Percentiles rank a stretch among this genome's conserved stretches.
phyloP scores from a whole-genome alignment of 1,139 yeast genomes.

The Taphrina deformans region DNA sequence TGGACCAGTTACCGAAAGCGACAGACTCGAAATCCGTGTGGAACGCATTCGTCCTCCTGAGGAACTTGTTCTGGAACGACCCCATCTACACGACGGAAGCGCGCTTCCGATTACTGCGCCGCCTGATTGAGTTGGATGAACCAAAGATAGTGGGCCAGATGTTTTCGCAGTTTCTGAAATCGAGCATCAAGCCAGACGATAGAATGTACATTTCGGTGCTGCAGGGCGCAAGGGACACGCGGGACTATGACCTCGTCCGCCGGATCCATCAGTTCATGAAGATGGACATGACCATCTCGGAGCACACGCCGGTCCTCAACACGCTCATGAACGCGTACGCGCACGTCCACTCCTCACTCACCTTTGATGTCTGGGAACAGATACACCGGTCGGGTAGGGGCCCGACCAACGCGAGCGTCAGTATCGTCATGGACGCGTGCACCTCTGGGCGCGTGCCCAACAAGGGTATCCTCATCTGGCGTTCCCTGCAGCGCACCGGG shows the following conservation, averaged over 20 bases:
- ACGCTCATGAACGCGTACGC: constrained; percentile 31
- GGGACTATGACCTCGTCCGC: constrained; percentile 10
- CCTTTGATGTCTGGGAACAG: constrained; percentile 29
- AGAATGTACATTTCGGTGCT: constrained; percentile 25
- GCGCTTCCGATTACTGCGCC: background rate
- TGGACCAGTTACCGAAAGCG: constrained; percentile 7
- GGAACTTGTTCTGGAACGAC: constrained; percentile 29
- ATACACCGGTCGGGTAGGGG: constrained; percentile 12
- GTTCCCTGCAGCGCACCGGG: constrained; percentile 5
- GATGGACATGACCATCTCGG: constrained; percentile 30
- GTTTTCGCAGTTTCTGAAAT: constrained; percentile 23
- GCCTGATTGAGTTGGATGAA: constrained; percentile 12
- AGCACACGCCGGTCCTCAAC: constrained; percentile 24
- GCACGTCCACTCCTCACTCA: constrained; percentile 19
- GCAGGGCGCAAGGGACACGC: constrained; percentile 16
- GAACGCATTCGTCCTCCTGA: constrained; percentile 18
- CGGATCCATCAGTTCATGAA: constrained; percentile 18
- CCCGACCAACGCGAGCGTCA: constrained; percentile 23
- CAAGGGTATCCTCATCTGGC: constrained; percentile 26
- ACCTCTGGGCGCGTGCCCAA: constrained; percentile 12
- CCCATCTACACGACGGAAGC: constrained; percentile 4
- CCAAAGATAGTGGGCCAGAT: constrained; percentile 11
- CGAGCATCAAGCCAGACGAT: constrained; percentile 24
- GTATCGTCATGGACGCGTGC: constrained; percentile 26
- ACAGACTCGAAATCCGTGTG: constrained; percentile 14